Percentiles rank a stretch among this genome's conserved stretches.
Conservation (phyloP, 352 stramenopile species). For the Globisporangium nagaii region DNA sequence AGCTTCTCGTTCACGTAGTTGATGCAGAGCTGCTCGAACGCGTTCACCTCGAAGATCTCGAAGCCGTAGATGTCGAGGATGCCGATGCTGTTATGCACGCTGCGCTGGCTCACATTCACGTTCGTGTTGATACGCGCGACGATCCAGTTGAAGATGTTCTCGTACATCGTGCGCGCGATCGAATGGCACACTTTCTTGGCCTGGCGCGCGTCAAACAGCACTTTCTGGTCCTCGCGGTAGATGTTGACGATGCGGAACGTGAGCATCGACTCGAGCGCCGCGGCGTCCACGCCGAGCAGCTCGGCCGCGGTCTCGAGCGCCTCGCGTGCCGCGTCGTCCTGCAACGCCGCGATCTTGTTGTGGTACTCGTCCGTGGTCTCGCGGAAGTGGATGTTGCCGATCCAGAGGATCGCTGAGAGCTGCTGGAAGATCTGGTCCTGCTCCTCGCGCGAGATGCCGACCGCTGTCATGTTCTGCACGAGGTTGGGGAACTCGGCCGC, state of each 20-base stretch:
- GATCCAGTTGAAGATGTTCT: slow-evolving; percentile 89
- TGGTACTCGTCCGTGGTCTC: slow-evolving; percentile 66
- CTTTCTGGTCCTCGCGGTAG: slow-evolving; percentile 69
- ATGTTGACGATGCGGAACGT: slow-evolving; percentile 81
- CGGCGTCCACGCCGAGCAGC: slow-evolving; percentile 58
- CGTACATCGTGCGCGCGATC: slow-evolving; percentile 84
- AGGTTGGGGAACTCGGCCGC: slow-evolving; percentile 55
- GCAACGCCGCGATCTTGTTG: slow-evolving; percentile 67
- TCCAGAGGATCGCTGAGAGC: slow-evolving; percentile 76
- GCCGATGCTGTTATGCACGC: slow-evolving; percentile 76
- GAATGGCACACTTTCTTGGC: slow-evolving; percentile 82
- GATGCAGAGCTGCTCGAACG: slow-evolving; percentile 89
- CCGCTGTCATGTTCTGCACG: slow-evolving; percentile 54
- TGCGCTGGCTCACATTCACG: slow-evolving; percentile 51
- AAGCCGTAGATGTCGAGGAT: slow-evolving; percentile 91
- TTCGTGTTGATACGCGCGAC: slow-evolving; percentile 83
- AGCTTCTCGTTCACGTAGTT: slow-evolving; percentile 90
- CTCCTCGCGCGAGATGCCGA: slow-evolving; percentile 70
- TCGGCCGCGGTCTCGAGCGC: slow-evolving; percentile 50
- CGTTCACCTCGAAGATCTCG: slow-evolving; percentile 88
- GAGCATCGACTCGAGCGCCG: slow-evolving; percentile 63
- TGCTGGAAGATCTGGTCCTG: slow-evolving; percentile 72
- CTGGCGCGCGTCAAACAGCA: slow-evolving; percentile 68
- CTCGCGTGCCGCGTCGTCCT: slow-evolving; percentile 39
- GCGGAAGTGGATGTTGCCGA: slow-evolving; percentile 81